A percentile compares a stretch with the other conserved stretches of the same genome.
These are phyloP conservation scores for Penicillium taxi DNA, from an alignment of 495 filamentous ascomycete genomes.

Conservation along the genomic window DNA sequence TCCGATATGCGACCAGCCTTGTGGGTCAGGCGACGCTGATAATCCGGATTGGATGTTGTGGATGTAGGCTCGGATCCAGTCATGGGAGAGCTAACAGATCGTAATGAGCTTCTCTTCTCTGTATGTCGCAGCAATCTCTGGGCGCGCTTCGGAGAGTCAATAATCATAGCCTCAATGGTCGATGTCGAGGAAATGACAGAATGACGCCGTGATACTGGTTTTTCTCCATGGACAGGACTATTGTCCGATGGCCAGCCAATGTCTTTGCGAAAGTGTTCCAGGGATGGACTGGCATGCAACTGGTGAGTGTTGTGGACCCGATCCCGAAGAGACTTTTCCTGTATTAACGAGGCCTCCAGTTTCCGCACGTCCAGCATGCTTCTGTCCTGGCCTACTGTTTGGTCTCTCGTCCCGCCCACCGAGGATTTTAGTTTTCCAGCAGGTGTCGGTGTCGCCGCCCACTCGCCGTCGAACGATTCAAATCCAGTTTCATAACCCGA, in stretches of 20 bases:
- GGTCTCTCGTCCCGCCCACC: conserved; percentile 1
- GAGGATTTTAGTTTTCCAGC: conserved; percentile 11
- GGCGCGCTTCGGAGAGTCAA: conserved; percentile 49
- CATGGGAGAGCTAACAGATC: conserved; percentile 43
- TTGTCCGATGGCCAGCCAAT: conserved; percentile 38
- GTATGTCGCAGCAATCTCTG: conserved; percentile 56
- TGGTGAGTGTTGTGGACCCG: conserved; percentile 24
- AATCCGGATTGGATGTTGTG: conserved; percentile 30
- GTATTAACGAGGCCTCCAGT: conserved; percentile 22
- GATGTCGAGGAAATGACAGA: conserved; percentile 61
- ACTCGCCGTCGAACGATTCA: conserved; percentile 22
- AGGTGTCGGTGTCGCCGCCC: conserved; percentile 16
- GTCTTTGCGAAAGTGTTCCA: conserved; percentile 33
- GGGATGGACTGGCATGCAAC: conserved; percentile 20
- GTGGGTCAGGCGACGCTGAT: conserved; percentile 41
- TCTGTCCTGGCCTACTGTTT: conserved; percentile 2
- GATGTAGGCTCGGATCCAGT: conserved; percentile 38
- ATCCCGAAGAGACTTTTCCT: conserved; percentile 29
- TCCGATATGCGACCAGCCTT: conserved; percentile 42
- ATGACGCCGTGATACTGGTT: conserved; percentile 38
- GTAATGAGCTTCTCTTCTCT: conserved; percentile 55
- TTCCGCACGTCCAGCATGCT: conserved; percentile 13
- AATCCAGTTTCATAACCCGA: conserved; percentile 19
- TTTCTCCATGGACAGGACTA: conserved; percentile 10
- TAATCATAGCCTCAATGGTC: conserved; percentile 64